These are phyloP conservation scores for Paramecium sexaurelia DNA, from an alignment of 73 alveolate genomes.

Conservation along the genomic window DNA sequence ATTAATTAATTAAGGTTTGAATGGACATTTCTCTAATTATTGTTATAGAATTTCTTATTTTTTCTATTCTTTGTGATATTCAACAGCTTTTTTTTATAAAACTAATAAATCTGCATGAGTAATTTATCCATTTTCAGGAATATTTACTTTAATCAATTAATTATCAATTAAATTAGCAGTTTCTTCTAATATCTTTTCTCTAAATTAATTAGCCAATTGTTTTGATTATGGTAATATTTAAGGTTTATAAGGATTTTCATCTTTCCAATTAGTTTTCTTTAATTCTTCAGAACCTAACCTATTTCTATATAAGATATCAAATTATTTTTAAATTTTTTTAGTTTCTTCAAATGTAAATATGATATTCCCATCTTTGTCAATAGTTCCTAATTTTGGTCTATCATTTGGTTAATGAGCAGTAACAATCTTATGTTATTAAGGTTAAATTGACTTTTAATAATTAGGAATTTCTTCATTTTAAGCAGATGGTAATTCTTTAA, in stretches of 20 bases:
- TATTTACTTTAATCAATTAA: slow-evolving; percentile 44
- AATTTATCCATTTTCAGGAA: slow-evolving; percentile 60
- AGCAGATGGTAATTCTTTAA: slow-evolving; percentile 55
- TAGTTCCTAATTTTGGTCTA: slow-evolving; percentile 48
- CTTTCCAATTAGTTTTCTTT: slow-evolving; percentile 57
- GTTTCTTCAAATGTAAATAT: slow-evolving; percentile 57
- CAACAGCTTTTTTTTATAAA: slow-evolving; percentile 49
- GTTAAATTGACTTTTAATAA: slow-evolving; percentile 3
- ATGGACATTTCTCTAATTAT: slow-evolving; percentile 53
- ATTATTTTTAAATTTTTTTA: slow-evolving; percentile 44
- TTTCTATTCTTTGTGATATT: slow-evolving; percentile 30
- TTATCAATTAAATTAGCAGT: slow-evolving; percentile 63
- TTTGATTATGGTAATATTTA: slow-evolving; percentile 50
- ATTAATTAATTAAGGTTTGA: slow-evolving; percentile 36
- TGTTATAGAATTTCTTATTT: slow-evolving; percentile 11
- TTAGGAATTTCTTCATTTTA: slow-evolving; percentile 7
- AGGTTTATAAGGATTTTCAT: slow-evolving; percentile 64
- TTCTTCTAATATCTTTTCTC: slow-evolving; percentile 62
- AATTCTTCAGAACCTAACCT: slow-evolving; percentile 62
- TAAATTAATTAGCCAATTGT: slow-evolving; percentile 49
- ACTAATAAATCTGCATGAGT: slow-evolving; percentile 69
- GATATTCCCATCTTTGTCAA: slow-evolving; percentile 65
- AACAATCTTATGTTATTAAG: slow-evolving; percentile 29
- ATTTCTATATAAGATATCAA: slow-evolving; percentile 66
- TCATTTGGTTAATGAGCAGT: slow-evolving; percentile 60